Evolutionary conservation across 805 yeast genomes (phyloP).

Genomic region (Cyberlindnera japonica): DNA sequence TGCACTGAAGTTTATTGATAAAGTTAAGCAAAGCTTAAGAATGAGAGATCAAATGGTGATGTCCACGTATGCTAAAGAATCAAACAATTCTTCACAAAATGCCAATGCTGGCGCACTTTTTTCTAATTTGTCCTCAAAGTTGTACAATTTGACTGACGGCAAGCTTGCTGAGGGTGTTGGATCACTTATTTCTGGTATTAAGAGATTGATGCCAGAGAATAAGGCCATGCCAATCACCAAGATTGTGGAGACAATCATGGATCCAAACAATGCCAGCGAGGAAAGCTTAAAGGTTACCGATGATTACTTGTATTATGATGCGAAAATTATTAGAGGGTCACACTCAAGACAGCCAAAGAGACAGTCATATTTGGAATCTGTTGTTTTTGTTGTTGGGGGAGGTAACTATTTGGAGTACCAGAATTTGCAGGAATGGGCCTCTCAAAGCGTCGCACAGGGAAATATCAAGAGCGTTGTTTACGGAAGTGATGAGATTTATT

Average conservation of each 20-base stretch:
- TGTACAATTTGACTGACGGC: constrained; percentile 81
- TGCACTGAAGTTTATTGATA: constrained; percentile 70
- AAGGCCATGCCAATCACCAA: constrained; percentile 86
- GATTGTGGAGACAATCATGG: constrained; percentile 88
- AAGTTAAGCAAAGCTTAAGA: constrained; percentile 74
- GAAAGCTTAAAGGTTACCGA: constrained; percentile 73
- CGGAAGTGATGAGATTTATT: constrained; percentile 77
- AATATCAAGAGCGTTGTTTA: constrained; percentile 62
- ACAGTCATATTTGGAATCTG: constrained; percentile 71
- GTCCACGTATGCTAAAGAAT: constrained; percentile 31
- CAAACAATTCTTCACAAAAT: constrained; percentile 24
- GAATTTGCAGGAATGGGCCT: constrained; percentile 86
- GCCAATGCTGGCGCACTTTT: constrained; percentile 51
- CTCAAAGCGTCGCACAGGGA: constrained; percentile 34
- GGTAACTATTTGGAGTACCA: constrained; percentile 94
- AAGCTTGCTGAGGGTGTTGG: constrained; percentile 86
- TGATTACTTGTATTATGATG: constrained; percentile 87
- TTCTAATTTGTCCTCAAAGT: constrained; percentile 67
- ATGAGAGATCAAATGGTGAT: constrained; percentile 39
- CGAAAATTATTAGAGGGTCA: constrained; percentile 80
- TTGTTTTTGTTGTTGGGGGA: constrained; percentile 94
- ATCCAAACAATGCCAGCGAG: constrained; percentile 63
- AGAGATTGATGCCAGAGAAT: constrained; percentile 82
- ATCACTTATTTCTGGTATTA: constrained; percentile 81
- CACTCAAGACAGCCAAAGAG: constrained; percentile 86